A percentile compares a stretch with the other conserved stretches of the same genome.
Evolutionary conservation across 176 grass and related monocot genomes (phyloP).

Genomic region (Rhynchospora tenuis): DNA sequence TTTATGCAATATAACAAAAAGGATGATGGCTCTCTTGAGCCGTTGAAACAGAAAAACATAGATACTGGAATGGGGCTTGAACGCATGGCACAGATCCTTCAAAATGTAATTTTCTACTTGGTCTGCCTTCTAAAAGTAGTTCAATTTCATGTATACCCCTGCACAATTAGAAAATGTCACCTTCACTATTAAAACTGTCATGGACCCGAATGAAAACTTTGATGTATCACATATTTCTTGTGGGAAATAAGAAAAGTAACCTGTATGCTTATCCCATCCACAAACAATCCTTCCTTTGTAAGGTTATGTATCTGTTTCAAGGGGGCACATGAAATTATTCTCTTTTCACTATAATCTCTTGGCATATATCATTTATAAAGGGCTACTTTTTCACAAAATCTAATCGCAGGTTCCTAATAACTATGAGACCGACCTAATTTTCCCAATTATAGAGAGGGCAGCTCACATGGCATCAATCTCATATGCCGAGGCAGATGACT

Average conservation of each 20-base stretch:
- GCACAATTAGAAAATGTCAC: not conserved
- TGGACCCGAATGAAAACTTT: not conserved
- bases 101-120: slow-evolving; percentile 47
- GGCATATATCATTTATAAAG: not conserved
- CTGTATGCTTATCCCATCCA: not conserved
- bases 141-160: not conserved
- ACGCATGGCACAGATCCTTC: slow-evolving; percentile 94
- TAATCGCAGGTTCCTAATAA: slow-evolving; percentile 85
- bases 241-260: not conserved
- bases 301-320: not conserved
- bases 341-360: not conserved
- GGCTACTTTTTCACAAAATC: not conserved
- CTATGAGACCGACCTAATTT: slow-evolving; percentile 95
- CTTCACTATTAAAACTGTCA: not conserved
- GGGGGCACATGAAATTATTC: not conserved
- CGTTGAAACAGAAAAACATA: slow-evolving; percentile 87
- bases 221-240: not conserved
- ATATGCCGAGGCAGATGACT: slow-evolving; percentile 56
- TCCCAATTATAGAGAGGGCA: slow-evolving; percentile 84
- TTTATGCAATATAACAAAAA: slow-evolving; percentile 99
- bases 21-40: slow-evolving; percentile 84
- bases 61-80: slow-evolving; percentile 98
- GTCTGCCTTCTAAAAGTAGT: not conserved
- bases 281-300: not conserved
- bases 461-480: slow-evolving; percentile 62